Conservation (phyloP, 2,329 filamentous ascomycete species). For the Aspergillus quadrilineatus region DNA sequence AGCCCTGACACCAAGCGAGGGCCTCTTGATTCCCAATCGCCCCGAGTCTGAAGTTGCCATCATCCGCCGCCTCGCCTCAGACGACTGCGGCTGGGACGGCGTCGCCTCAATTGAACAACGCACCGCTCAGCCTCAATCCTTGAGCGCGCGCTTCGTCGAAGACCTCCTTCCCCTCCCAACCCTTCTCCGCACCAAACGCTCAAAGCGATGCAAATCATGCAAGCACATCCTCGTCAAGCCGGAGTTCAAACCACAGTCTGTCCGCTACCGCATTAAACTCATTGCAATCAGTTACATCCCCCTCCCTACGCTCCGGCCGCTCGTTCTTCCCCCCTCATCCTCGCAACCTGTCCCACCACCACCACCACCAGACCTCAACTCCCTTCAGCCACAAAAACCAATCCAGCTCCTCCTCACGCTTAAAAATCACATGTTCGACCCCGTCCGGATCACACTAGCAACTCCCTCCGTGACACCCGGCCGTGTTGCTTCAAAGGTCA, state of each 20-base stretch:
- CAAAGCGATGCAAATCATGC: slow-evolving; percentile 88
- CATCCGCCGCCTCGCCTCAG: slow-evolving; percentile 59
- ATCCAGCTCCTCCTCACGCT: slow-evolving; percentile 85
- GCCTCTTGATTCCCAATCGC: slow-evolving; percentile 59
- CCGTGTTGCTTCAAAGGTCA: slow-evolving; percentile 74
- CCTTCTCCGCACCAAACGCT: slow-evolving; percentile 84
- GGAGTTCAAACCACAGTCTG: slow-evolving; percentile 83
- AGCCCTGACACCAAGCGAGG: slow-evolving; percentile 68
- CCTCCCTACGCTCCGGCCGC: slow-evolving; percentile 65
- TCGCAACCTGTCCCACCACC: slow-evolving; percentile 24
- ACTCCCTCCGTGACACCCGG: slow-evolving; percentile 79
- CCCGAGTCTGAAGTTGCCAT: slow-evolving; percentile 60
- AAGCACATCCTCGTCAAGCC: slow-evolving; percentile 94
- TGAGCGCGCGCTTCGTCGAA: slow-evolving; percentile 62
- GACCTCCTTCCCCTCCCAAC: slow-evolving; percentile 79
- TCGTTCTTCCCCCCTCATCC: slow-evolving; percentile 35
- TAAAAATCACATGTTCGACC: slow-evolving; percentile 91
- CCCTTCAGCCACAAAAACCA: slow-evolving; percentile 51
- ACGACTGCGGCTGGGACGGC: slow-evolving; percentile 60
- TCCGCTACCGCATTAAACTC: slow-evolving; percentile 87
- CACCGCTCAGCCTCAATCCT: slow-evolving; percentile 43
- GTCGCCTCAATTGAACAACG: slow-evolving; percentile 59
- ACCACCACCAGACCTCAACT: slow-evolving; percentile 43
- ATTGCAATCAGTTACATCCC: slow-evolving; percentile 88
- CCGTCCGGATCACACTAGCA: slow-evolving; percentile 80